These are phyloP conservation scores for Carallia pectinifolia DNA, from an alignment of 345 rosid genomes.

Conservation along the genomic window DNA sequence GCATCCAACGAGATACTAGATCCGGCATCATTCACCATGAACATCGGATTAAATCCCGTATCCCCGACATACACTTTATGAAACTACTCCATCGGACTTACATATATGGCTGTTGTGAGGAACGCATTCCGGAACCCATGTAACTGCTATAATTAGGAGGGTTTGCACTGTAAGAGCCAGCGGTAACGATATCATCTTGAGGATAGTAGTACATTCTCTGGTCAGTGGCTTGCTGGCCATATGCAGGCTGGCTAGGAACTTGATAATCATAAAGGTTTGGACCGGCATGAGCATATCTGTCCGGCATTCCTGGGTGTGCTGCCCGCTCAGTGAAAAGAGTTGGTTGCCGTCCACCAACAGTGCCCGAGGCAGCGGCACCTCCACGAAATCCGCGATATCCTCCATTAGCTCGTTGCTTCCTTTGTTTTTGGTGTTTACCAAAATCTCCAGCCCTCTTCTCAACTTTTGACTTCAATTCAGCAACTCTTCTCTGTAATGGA, in stretches of 20 bases:
- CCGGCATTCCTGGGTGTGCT: conserved; percentile 28
- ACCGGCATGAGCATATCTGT: conserved; percentile 37
- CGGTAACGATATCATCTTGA: conserved; percentile 28
- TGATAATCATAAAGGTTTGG: conserved; percentile 37
- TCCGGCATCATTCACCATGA: too few relatives aligned
- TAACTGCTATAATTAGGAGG: conserved; percentile 31
- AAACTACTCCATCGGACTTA: conserved; percentile 10
- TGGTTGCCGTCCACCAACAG: conserved; percentile 32
- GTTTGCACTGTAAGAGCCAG: conserved; percentile 27
- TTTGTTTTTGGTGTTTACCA: conserved; percentile 36
- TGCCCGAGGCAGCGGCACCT: conserved; percentile 12
- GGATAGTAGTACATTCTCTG: conserved; percentile 42
- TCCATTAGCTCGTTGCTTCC: conserved; percentile 38
- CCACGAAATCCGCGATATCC: conserved; percentile 40
- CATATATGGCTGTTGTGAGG: conserved; percentile 39
- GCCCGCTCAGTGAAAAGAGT: conserved; percentile 26
- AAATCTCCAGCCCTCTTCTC: conserved; percentile 44
- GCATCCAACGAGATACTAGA: too few relatives aligned
- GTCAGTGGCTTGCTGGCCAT: conserved; percentile 40
- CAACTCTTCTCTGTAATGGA: conserved; percentile 53
- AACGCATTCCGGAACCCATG: conserved; percentile 29
- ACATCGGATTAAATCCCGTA: background rate
- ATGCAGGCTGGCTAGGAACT: conserved; percentile 34
- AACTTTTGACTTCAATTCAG: conserved; percentile 44
- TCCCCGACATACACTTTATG: background rate